A percentile compares a stretch with the other conserved stretches of the same genome.
phyloP scores from a whole-genome alignment of 257 asterid genomes.

The Striga asiatica region DNA sequence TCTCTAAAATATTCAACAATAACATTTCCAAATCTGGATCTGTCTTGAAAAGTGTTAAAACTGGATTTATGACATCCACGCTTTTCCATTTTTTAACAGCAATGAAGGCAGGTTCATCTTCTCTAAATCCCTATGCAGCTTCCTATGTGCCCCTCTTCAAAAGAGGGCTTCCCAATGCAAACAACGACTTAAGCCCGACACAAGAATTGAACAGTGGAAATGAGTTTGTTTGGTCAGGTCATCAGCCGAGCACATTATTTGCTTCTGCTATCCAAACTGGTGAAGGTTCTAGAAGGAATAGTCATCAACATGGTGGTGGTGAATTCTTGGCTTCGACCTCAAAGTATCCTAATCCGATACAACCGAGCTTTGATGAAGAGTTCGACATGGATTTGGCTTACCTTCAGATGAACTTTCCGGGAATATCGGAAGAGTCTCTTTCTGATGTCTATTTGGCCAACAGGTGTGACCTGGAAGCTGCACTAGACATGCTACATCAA shows the following conservation, averaged over 20 bases:
- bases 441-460: slow-evolving; percentile 57
- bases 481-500: slow-evolving; percentile 69
- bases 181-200: slow-evolving; percentile 23
- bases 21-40: no score
- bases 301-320: slow-evolving; percentile 12
- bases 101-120: slow-evolving; percentile 58
- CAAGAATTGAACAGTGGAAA: slow-evolving; percentile 32
- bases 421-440: slow-evolving; percentile 60
- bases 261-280: no score
- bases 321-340: slow-evolving; percentile 45
- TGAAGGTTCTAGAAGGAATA: slow-evolving; percentile 27
- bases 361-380: slow-evolving; percentile 31
- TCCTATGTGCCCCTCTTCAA: slow-evolving; percentile 63
- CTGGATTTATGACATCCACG: no score
- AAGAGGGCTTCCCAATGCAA: slow-evolving; percentile 35
- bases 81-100: slow-evolving; percentile 25
- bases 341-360: slow-evolving; percentile 19
- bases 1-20: no score
- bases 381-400: slow-evolving; percentile 52
- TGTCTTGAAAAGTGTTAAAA: no score
- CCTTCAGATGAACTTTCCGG: slow-evolving; percentile 71
- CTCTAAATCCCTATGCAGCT: slow-evolving; percentile 74
- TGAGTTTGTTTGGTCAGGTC: slow-evolving; percentile 27
- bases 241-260: slow-evolving; percentile 29
- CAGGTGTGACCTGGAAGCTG: slow-evolving; percentile 49